Base-by-base conservation (phyloP, 75 land plant genomes). In the Pinus tabuliformis region DNA sequence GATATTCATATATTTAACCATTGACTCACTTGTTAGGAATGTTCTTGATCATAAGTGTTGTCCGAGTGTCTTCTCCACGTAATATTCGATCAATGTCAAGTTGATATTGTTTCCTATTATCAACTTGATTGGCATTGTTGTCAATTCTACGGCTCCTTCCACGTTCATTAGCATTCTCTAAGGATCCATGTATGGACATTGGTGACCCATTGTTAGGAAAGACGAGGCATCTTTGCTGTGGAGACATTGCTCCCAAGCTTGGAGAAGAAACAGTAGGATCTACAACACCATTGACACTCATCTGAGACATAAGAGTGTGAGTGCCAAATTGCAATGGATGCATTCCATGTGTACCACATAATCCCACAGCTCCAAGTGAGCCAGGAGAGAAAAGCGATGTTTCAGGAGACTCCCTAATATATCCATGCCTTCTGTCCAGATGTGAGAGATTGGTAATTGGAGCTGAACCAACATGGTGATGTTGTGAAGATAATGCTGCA, bases 31-130 rank as follows among this genome's bases (percentile, higher is more conserved):
- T 95, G 79, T 95, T 95, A 28, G 98, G 98, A 58, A 95, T 95
- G 75, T 95, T 95, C 83, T 95, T 95, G 62, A 95, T 91, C 98
- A 95, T 95, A 5, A 95, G 89, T 39, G 98, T 95, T 33, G 98
- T 95, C 59, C 98, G 60, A 36, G 73, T 85, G 58, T 95, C 98
- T 81, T 93, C 98, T 39, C 97, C 98, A 63, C 89, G 84, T 78
- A 91, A 12, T 62, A 95, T 94, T 12, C 93, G 86, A 7, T 91
- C 96, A 52, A 95, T 82, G 78, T 95, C 98, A 75, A 95, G 91
- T 76, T 93, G 96, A 78, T 83, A 95, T 45, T 93, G 93, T 79
- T 91, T 95, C 78, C 87, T 95, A 82, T 89, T 94, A 62, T 91
- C 94, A 76, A 76, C 83, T 60, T 88, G 90, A 58, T 77, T 84